phyloP scores from a whole-genome alignment of 306 rosid species.

The Vigna unguiculata region DNA sequence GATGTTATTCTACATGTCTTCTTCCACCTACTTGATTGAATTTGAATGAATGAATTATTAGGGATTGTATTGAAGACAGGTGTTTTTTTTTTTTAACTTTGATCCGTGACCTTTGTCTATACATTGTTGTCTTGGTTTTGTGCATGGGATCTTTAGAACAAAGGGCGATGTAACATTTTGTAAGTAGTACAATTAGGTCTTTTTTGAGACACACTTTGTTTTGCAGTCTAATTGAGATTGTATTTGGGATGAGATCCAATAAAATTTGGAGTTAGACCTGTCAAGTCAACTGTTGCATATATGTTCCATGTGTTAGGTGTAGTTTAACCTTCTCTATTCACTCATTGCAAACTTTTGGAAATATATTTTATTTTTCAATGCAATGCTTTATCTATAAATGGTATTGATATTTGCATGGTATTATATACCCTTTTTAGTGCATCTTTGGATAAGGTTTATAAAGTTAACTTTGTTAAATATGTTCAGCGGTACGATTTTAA shows the following conservation, averaged over 20 bases:
- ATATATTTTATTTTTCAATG: background rate
- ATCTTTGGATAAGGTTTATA: too few species aligned
- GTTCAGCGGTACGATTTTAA: too few species aligned
- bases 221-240: slow-evolving; percentile 13
- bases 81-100: slow-evolving; percentile 13
- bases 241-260: slow-evolving; percentile 22
- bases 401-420: too few species aligned
- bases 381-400: background rate
- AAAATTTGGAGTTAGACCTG: slow-evolving; percentile 19
- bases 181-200: background rate
- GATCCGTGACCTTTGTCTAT: slow-evolving; percentile 20
- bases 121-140: slow-evolving; percentile 38
- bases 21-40: background rate
- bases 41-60: background rate
- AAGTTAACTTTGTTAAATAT: too few species aligned
- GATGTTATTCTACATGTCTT: background rate
- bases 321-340: background rate
- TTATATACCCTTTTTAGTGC: background rate
- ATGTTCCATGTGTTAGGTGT: background rate
- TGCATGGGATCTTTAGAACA: slow-evolving; percentile 30
- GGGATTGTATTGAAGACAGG: slow-evolving; percentile 17
- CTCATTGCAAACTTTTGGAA: background rate
- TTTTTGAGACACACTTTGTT: background rate
- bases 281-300: slow-evolving; percentile 2
- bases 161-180: slow-evolving; percentile 9